These are phyloP conservation scores for Calonectria crousiana DNA, from an alignment of 2,329 filamentous ascomycete species.

Conservation along the genomic window DNA sequence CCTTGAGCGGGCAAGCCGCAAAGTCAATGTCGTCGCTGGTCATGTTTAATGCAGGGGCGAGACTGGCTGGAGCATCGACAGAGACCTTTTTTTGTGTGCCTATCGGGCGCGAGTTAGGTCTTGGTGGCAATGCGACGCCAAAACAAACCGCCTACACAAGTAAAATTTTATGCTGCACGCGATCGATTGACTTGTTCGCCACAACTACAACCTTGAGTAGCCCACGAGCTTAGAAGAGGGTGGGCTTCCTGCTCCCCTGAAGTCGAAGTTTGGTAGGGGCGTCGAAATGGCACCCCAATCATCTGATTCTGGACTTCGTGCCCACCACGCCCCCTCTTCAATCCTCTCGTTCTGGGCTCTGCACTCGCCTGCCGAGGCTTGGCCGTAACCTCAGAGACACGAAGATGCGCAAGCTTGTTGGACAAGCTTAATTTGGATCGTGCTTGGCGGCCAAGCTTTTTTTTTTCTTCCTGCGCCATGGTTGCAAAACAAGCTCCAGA, in stretches of 20 bases:
- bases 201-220: constrained; percentile 2
- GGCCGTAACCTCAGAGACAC: constrained; percentile 14
- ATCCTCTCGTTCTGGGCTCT: not conserved
- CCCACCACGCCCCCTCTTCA: not conserved
- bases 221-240: not conserved
- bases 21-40: constrained; percentile 13
- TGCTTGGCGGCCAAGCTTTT: constrained; percentile 21
- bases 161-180: not conserved
- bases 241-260: not conserved
- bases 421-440: constrained; percentile 28
- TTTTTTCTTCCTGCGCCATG: not conserved
- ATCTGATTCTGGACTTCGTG: not conserved
- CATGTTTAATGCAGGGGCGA: constrained; percentile 1
- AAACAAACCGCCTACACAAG: not conserved
- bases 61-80: constrained; percentile 1
- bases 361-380: constrained; percentile 5
- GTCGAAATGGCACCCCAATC: not conserved
- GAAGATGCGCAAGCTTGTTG: constrained; percentile 22
- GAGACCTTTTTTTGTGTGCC: not conserved
- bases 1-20: constrained; percentile 10
- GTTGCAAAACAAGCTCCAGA: constrained; percentile 19
- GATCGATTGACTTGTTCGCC: not conserved
- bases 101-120: not conserved
- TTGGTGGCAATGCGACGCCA: constrained; percentile 14
- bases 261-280: not conserved